Conservation (phyloP, 345 rosid species). For the Sonneratia caseolaris region DNA sequence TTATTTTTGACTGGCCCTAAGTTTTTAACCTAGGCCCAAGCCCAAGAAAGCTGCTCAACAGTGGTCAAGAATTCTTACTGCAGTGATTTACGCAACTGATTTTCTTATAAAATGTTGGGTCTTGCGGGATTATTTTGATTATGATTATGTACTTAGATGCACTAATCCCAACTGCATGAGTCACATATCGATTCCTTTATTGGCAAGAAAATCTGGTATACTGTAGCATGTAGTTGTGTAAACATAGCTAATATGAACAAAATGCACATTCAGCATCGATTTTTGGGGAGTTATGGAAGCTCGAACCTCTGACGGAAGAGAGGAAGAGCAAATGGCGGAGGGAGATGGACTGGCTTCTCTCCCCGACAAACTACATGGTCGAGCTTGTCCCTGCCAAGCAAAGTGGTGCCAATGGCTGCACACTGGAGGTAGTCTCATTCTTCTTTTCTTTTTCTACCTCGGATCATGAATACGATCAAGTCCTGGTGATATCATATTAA, state of each 20-base stretch:
- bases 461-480: no score
- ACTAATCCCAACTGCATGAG: not conserved
- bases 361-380: slow-evolving; percentile 91
- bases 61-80: no score
- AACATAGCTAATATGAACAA: not conserved
- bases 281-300: slow-evolving; percentile 95
- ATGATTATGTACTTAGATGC: not conserved
- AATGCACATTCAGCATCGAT: slow-evolving; percentile 44
- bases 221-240: no score
- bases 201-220: not conserved
- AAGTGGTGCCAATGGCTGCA: slow-evolving; percentile 65
- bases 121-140: not conserved
- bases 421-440: slow-evolving; percentile 47
- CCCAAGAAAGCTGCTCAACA: no score
- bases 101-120: not conserved
- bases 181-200: not conserved
- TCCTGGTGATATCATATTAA: slow-evolving; percentile 3
- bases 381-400: slow-evolving; percentile 97
- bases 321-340: slow-evolving; percentile 68
- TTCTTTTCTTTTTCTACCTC: not conserved
- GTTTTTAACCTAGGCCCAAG: no score
- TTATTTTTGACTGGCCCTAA: no score
- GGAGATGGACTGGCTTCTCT: slow-evolving; percentile 95
- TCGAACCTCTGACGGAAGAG: slow-evolving; percentile 78
- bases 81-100: not conserved